These are phyloP conservation scores for Tripidium arundinaceum DNA, from an alignment of 202 grass and related monocot genomes.

Conservation along the genomic window DNA sequence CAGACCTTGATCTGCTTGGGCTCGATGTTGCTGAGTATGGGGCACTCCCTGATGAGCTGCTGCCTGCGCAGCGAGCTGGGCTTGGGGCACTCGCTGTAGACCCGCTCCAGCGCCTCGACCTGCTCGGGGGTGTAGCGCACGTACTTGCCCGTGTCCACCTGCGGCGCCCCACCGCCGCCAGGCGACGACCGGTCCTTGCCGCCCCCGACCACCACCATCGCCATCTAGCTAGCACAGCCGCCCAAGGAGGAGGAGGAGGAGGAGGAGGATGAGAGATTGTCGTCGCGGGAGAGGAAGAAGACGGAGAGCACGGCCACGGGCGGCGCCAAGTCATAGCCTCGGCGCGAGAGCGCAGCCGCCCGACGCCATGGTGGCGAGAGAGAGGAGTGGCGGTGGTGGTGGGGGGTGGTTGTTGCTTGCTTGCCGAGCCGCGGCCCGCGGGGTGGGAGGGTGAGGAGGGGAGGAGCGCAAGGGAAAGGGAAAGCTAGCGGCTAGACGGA, in stretches of 20 bases:
- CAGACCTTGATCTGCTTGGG: conserved; percentile 99
- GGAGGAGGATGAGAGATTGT: not conserved
- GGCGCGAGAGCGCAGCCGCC: conserved; percentile 23
- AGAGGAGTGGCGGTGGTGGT: not conserved
- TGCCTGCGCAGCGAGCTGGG: conserved; percentile 87
- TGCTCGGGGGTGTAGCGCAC: conserved; percentile 49
- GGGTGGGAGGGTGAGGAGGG: not conserved
- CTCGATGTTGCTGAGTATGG: conserved; percentile 84
- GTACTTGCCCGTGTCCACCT: conserved; percentile 83
- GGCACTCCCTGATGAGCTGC: conserved; percentile 88
- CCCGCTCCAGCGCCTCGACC: conserved; percentile 93
- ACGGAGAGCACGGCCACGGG: conserved; percentile 44
- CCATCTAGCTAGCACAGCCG: conserved; percentile 39
- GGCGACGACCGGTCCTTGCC: conserved; percentile 44
- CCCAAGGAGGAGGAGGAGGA: not conserved
- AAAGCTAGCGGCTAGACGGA: conserved; percentile 25
- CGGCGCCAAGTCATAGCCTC: conserved; percentile 50
- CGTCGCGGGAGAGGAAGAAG: not conserved
- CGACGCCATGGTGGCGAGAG: conserved; percentile 33
- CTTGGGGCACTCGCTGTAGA: conserved; percentile 96
- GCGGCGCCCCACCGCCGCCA: conserved; percentile 48
- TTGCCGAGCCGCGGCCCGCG: not conserved
- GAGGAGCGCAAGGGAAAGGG: not conserved
- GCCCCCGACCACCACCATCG: conserved; percentile 38
- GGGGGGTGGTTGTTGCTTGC: not conserved